Evolutionary conservation across 163 green algal genomes (phyloP).

Genomic region (Scenedesmus sp.): DNA sequence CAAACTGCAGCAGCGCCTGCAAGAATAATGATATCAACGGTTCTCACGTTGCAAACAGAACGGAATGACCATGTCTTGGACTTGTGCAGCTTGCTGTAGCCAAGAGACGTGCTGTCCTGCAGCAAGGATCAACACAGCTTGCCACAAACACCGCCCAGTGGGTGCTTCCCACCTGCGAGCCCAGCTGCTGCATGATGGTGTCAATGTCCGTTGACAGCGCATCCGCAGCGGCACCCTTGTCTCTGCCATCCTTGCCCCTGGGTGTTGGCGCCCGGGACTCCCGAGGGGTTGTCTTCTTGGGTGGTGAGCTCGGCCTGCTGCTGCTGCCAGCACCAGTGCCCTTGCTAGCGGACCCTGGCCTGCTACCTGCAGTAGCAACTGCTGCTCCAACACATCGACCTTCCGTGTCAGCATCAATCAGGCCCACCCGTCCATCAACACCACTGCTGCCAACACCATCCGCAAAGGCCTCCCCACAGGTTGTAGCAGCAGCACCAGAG

Average conservation of each 20-base stretch:
- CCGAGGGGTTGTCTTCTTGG: not conserved
- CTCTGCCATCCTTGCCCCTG: not conserved
- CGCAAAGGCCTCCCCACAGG: too few relatives aligned
- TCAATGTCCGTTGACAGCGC: not conserved
- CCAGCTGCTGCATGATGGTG: not conserved
- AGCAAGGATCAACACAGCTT: too few relatives aligned
- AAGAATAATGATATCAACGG: too few relatives aligned
- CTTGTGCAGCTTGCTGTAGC: too few relatives aligned
- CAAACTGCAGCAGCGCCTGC: constrained; percentile 64
- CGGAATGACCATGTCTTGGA: too few relatives aligned
- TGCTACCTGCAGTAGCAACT: not conserved
- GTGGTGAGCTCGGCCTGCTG: constrained; percentile 7
- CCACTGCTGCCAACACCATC: not conserved
- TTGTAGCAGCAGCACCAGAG: not conserved
- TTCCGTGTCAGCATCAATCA: not conserved
- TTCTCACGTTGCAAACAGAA: too few relatives aligned
- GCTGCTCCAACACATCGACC: not conserved
- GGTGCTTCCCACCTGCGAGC: not conserved
- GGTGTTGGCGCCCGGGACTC: not conserved
- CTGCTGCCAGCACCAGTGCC: constrained; percentile 47
- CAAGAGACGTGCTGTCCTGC: too few relatives aligned
- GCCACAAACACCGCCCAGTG: too few relatives aligned
- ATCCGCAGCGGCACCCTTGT: not conserved
- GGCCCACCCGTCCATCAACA: not conserved
- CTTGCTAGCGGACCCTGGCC: not conserved